Conservation (phyloP, 306 rosid genomes). For the Lathyrus tuberosus region DNA sequence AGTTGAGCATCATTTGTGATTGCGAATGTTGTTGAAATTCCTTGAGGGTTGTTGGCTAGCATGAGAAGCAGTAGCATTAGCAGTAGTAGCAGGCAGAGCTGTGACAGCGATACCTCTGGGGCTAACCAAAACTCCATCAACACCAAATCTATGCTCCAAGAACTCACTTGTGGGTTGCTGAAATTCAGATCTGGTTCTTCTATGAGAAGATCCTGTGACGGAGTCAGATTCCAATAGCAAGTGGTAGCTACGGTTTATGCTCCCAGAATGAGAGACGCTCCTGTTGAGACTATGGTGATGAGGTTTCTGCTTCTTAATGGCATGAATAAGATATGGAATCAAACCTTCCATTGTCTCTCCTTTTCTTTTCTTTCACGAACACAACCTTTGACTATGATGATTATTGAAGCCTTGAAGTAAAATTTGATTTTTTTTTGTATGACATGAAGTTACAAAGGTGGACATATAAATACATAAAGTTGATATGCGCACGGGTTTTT, state of each 20-base stretch:
- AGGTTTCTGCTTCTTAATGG: slow-evolving; percentile 64
- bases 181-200: slow-evolving; percentile 68
- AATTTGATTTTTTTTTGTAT: neutral
- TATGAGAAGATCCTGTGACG: slow-evolving; percentile 65
- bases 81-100: neutral
- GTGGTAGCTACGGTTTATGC: slow-evolving; percentile 76
- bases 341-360: slow-evolving; percentile 69
- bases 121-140: slow-evolving; percentile 33
- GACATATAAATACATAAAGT: no score
- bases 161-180: slow-evolving; percentile 49
- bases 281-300: slow-evolving; percentile 39
- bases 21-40: slow-evolving; percentile 31
- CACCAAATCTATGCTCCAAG: slow-evolving; percentile 41
- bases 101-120: slow-evolving; percentile 24
- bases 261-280: slow-evolving; percentile 56
- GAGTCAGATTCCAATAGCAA: slow-evolving; percentile 47
- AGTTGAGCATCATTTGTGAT: slow-evolving; percentile 32
- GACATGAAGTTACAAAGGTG: neutral
- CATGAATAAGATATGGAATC: slow-evolving; percentile 79
- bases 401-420: slow-evolving; percentile 12
- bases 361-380: slow-evolving; percentile 4
- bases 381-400: slow-evolving; percentile 27
- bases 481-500: no score
- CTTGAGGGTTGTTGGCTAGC: slow-evolving; percentile 26
- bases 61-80: slow-evolving; percentile 22